Base-by-base conservation (phyloP, 345 rosid species). In the Ceriops tagal region DNA sequence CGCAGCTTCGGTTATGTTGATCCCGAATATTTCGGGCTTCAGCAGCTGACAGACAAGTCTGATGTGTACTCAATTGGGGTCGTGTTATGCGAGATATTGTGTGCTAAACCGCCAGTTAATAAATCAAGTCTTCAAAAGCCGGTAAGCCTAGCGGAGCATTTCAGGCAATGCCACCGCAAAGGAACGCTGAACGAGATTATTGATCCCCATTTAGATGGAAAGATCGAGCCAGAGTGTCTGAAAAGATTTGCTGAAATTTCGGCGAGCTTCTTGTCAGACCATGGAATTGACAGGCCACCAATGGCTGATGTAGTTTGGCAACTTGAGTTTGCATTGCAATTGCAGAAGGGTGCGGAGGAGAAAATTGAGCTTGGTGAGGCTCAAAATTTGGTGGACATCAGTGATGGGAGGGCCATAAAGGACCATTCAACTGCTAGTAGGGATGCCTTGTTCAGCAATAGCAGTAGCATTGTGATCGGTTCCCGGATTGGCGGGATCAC, bases 21-120 rank as follows among this genome's bases (percentile, higher is more conserved):
- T 61, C 83, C 80, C 0, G 83, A 80, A 16, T 70, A 80, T 31
- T 73, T 53, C 22, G 34, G 70, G 7, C 31, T 31, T 1, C 76
- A 80, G 15, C 74, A 71, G 34, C 58, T 80, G 46, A 76, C 78
- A 1, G 76, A 80, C 53, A 80, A 80, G 67, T 77, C 78, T 0
- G 79, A 80, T 55, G 79, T 81, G 1, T 77, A 74, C 64, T 77
- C 84, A 6, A 74, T 74, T 5, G 84, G 84, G 3, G 81, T 77
- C 15, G 78, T 77, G 18, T 28, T 80, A 32, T 67, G 70, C 0
- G 83, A 80, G 47, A 65, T 73, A 2, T 6, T 75, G 19, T 70
- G 73, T 24, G 81, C 72, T 27, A 26, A 72, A 39, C 75, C 78
- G 6, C 49, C 77, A 1, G 28, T 73, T 0, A 53, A 52, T 37